phyloP scores from a whole-genome alignment of 495 filamentous ascomycete genomes.

The Penicillium fimorum region DNA sequence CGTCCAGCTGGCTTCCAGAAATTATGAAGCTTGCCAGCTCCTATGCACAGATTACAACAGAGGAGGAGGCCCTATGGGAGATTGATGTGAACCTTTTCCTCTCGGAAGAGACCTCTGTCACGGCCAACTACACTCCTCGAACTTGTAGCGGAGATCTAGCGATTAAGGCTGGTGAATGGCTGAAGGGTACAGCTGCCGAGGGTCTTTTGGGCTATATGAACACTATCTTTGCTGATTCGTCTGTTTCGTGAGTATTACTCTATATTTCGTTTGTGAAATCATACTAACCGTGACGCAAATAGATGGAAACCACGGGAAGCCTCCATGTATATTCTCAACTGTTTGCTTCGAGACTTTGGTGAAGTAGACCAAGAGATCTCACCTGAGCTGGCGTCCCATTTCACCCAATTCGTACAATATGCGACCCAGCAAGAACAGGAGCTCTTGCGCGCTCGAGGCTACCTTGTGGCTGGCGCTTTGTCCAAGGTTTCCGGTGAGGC shows the following conservation, averaged over 20 bases:
- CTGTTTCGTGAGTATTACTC: constrained; percentile 50
- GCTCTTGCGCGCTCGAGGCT: constrained; percentile 81
- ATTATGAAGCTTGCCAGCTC: constrained; percentile 77
- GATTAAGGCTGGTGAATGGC: constrained; percentile 92
- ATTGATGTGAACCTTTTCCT: constrained; percentile 94
- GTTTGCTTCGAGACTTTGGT: constrained; percentile 74
- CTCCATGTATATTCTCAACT: constrained; percentile 76
- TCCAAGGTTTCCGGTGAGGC: constrained; percentile 55
- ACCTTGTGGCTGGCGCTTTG: constrained; percentile 75
- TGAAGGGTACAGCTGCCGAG: constrained; percentile 65
- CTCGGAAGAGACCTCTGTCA: constrained; percentile 90
- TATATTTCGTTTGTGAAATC: constrained; percentile 17
- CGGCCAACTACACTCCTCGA: constrained; percentile 92
- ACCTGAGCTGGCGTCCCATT: constrained; percentile 63
- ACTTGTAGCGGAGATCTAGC: constrained; percentile 88
- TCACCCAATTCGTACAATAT: constrained; percentile 74
- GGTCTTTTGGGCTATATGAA: constrained; percentile 72
- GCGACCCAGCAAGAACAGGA: constrained; percentile 66
- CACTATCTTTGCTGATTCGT: constrained; percentile 56
- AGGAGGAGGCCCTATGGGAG: constrained; percentile 94
- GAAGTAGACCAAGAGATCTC: constrained; percentile 68
- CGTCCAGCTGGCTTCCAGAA: constrained; percentile 69
- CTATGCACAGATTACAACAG: constrained; percentile 87
- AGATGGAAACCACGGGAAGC: constrained; percentile 73
- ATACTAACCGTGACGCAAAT: constrained; percentile 18